These are phyloP conservation scores for Funneliformis caledonium DNA, from an alignment of 371 early-diverging fungal species.

Conservation along the genomic window DNA sequence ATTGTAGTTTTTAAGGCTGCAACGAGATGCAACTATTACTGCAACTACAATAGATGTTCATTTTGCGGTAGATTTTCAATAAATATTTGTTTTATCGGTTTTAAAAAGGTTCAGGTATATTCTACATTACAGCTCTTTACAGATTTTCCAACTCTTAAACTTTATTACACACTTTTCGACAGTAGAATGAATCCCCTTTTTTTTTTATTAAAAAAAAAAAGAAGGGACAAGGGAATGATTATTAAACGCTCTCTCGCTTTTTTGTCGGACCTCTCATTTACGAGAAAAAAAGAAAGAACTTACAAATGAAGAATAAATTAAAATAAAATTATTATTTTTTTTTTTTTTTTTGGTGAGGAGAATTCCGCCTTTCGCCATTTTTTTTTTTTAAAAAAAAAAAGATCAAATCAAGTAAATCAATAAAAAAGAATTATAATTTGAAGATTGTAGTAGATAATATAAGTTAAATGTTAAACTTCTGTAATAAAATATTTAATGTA, in stretches of 20 bases:
- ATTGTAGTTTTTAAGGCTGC: not conserved
- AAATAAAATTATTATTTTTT: too few species aligned
- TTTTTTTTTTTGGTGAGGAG: too few species aligned
- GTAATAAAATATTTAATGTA: not conserved
- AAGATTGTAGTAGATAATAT: slow-evolving; percentile 1
- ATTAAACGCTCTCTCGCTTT: too few species aligned
- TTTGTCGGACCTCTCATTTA: too few species aligned
- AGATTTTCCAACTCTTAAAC: not conserved
- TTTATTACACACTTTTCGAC: not conserved
- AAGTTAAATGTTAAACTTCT: not conserved
- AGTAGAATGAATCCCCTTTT: not conserved
- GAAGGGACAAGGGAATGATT: not conserved
- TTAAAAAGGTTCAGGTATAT: not conserved
- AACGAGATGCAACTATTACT: slow-evolving; percentile 1
- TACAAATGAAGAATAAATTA: too few species aligned
- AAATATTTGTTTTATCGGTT: not conserved
- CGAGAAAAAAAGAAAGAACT: too few species aligned
- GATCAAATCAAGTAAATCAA: not conserved
- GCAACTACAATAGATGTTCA: slow-evolving; percentile 25
- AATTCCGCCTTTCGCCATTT: too few species aligned
- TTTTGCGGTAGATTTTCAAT: not conserved
- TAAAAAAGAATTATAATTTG: not conserved
- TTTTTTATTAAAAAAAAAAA: not conserved
- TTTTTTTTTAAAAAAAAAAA: too few species aligned
- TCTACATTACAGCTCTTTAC: not conserved